Percentiles rank a stretch among this genome's conserved stretches.
Conservation (phyloP, 225 moss, liverwort and hornwort genomes). For the Sphagnum tenellum region DNA sequence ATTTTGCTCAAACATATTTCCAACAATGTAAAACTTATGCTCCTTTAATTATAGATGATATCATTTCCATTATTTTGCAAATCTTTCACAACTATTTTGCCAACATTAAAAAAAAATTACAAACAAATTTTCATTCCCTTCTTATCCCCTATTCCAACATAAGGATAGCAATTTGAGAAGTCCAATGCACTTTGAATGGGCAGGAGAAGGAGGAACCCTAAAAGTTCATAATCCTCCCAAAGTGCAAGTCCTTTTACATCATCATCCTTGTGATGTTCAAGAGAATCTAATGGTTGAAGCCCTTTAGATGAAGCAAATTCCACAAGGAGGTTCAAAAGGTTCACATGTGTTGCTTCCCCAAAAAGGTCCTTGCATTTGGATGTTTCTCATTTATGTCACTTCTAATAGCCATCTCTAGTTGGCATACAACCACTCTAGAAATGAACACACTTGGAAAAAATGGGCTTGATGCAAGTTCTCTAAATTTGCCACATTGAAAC, state of each 20-base stretch:
- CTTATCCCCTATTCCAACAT: constrained; percentile 54
- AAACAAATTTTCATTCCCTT: constrained; percentile 60
- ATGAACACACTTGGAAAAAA: constrained; percentile 87
- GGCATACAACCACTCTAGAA: constrained; percentile 97
- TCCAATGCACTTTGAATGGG: constrained; percentile 82
- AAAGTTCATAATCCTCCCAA: constrained; percentile 90
- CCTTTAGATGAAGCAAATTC: constrained; percentile 43
- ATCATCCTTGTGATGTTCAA: constrained; percentile 33
- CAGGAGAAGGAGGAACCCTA: constrained; percentile 78
- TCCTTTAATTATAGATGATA: constrained; percentile 70
- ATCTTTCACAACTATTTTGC: constrained; percentile 75
- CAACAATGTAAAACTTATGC: constrained; percentile 56
- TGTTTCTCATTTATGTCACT: constrained; percentile 87
- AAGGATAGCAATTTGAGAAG: constrained; percentile 55
- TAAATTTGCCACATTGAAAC: constrained; percentile 70
- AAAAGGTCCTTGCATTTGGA: constrained; percentile 72
- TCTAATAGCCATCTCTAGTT: constrained; percentile 81
- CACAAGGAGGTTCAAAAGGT: constrained; percentile 54
- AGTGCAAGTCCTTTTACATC: constrained; percentile 63
- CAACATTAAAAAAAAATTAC: constrained; percentile 82
- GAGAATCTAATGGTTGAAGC: constrained; percentile 12
- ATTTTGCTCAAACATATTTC: constrained; percentile 37
- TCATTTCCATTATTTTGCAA: constrained; percentile 73
- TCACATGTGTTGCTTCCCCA: constrained; percentile 80
- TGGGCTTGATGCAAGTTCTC: constrained; percentile 62